A percentile compares a stretch with the other conserved stretches of the same genome.
Conservation (phyloP, 495 filamentous ascomycete species). For the Bathelium albidoporum region DNA sequence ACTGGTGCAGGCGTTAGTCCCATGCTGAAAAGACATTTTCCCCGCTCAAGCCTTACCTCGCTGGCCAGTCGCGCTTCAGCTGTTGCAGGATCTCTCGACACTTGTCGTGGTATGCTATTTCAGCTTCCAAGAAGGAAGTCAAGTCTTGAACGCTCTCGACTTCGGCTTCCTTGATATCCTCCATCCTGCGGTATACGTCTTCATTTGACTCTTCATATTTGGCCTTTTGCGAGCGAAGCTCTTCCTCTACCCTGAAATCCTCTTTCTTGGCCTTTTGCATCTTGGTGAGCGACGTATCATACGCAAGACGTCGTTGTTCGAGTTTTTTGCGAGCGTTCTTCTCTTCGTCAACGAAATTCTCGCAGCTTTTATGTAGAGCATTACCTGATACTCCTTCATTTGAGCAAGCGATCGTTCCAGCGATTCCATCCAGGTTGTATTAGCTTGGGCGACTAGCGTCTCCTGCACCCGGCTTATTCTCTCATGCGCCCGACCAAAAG, state of each 20-base stretch:
- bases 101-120: slow-evolving; percentile 82
- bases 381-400: slow-evolving; percentile 96
- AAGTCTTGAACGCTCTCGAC: slow-evolving; percentile 74
- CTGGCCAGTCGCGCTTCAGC: slow-evolving; percentile 59
- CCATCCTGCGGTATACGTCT: slow-evolving; percentile 86
- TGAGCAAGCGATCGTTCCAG: slow-evolving; percentile 80
- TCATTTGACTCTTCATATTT: slow-evolving; percentile 96
- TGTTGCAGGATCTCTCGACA: slow-evolving; percentile 67
- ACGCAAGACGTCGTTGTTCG: slow-evolving; percentile 78
- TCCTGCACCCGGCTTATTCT: slow-evolving; percentile 81
- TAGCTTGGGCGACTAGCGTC: slow-evolving; percentile 69
- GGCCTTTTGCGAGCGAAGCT: slow-evolving; percentile 79
- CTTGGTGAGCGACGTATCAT: slow-evolving; percentile 82
- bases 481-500: slow-evolving; percentile 57
- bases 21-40: neutral
- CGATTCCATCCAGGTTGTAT: slow-evolving; percentile 81
- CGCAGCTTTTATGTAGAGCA: slow-evolving; percentile 4
- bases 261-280: slow-evolving; percentile 91
- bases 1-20: neutral
- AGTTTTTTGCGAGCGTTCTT: slow-evolving; percentile 88
- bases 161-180: slow-evolving; percentile 91
- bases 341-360: neutral
- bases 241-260: slow-evolving; percentile 87
- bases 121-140: slow-evolving; percentile 73
- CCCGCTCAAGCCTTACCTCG: slow-evolving; percentile 35